Evolutionary conservation across 108 stramenopile species (phyloP).

Genomic region (Nitzschia putrida): DNA sequence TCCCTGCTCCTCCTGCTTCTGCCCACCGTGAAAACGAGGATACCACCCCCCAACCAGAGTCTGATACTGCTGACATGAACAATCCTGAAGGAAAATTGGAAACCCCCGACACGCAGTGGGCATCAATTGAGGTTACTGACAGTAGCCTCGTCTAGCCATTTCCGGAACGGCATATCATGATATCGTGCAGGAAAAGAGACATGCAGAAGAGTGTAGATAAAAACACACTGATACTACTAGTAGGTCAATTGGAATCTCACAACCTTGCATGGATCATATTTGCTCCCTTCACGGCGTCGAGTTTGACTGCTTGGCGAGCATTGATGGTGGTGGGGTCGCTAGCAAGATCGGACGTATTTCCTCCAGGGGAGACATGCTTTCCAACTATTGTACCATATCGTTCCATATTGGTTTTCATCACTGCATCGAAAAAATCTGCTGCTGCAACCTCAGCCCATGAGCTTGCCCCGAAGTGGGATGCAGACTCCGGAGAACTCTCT

Average conservation of each 20-base stretch:
- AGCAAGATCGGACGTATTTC: not conserved
- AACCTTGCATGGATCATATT: not conserved
- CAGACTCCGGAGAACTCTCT: conserved; percentile 55
- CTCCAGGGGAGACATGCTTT: conserved; percentile 1
- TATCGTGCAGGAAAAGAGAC: no score
- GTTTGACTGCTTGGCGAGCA: conserved; percentile 6
- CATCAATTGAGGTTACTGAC: no score
- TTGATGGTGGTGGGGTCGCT: not conserved
- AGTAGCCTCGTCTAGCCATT: no score
- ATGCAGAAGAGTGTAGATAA: no score
- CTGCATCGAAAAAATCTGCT: conserved; percentile 80
- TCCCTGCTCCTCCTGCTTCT: no score
- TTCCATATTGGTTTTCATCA: conserved; percentile 38
- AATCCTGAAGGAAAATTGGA: no score
- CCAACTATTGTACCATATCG: conserved; percentile 13
- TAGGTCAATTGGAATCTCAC: conserved; percentile 1
- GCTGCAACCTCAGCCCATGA: conserved; percentile 85
- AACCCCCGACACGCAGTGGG: no score
- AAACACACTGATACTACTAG: conserved; percentile 2
- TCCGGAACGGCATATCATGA: no score
- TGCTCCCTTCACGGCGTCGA: not conserved
- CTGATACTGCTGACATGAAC: no score
- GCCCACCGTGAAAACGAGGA: no score
- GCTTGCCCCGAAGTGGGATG: conserved; percentile 41
- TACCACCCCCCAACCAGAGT: no score